These are phyloP conservation scores for Wickerhamiella siamensis DNA, from an alignment of 805 yeast genomes.

Conservation along the genomic window DNA sequence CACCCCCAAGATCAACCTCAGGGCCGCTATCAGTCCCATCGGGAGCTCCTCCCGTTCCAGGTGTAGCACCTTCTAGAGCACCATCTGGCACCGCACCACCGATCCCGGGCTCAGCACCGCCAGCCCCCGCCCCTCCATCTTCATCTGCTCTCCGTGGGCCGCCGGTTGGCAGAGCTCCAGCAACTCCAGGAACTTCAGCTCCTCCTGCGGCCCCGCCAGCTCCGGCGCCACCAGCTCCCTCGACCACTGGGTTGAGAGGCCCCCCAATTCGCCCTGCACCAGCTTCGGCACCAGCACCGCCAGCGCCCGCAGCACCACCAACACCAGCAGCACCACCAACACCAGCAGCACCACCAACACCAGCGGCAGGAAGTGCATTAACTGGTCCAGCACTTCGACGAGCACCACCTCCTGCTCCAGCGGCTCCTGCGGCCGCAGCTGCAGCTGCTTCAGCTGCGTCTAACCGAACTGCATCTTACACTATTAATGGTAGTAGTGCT, in stretches of 20 bases:
- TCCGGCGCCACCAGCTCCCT: conserved; percentile 8
- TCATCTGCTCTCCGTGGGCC: conserved; percentile 5
- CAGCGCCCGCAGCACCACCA: conserved; percentile 12
- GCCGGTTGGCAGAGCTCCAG: not conserved
- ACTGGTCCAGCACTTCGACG: conserved; percentile 2
- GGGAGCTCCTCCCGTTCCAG: conserved; percentile 1
- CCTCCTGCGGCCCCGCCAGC: conserved; percentile 19
- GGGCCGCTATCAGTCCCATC: too few relatives aligned
- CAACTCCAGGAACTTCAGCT: too few relatives aligned
- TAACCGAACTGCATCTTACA: conserved; percentile 9
- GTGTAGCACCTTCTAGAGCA: not conserved
- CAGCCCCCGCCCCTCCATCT: conserved; percentile 9
- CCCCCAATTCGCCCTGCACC: conserved; percentile 24
- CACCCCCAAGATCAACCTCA: too few relatives aligned
- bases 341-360: conserved; percentile 18
- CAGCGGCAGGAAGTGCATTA: conserved; percentile 10
- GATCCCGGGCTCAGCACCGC: conserved; percentile 3
- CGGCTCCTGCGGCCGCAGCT: conserved; percentile 13
- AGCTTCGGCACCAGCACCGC: conserved; percentile 14
- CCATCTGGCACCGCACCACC: not conserved
- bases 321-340: conserved; percentile 10
- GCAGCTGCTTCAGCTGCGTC: conserved; percentile 22
- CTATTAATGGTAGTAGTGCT: conserved; percentile 6
- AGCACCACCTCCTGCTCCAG: conserved; percentile 15
- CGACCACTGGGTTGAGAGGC: conserved; percentile 8